phyloP scores from a whole-genome alignment of 768 basidiomycete species.

The Fomitopsis serialis region DNA sequence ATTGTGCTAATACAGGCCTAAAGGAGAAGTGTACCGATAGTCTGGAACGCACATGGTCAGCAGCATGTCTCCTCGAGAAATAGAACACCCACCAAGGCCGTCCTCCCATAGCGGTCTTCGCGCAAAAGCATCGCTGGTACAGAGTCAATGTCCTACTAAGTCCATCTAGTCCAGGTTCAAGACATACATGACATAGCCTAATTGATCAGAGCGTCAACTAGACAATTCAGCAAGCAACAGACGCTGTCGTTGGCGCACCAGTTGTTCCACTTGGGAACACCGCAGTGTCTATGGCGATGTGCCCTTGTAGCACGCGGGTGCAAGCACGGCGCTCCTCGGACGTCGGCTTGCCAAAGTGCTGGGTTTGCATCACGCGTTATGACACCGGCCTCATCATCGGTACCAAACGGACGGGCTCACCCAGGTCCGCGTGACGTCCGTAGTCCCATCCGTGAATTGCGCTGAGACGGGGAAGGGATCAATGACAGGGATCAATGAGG shows the following conservation, averaged over 20 bases:
- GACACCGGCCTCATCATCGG: no score
- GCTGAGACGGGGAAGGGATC: slow-evolving; percentile 29
- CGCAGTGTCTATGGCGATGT: slow-evolving; percentile 83
- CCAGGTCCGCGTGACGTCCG: slow-evolving; percentile 90
- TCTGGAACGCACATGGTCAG: slow-evolving; percentile 29
- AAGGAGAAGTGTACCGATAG: slow-evolving; percentile 48
- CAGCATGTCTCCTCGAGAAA: slow-evolving; percentile 2
- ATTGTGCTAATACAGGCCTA: not conserved
- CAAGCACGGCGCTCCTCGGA: slow-evolving; percentile 82
- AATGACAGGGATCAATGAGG: not conserved
- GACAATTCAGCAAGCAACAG: not conserved
- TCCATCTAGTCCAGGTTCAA: not conserved
- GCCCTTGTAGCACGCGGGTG: slow-evolving; percentile 87
- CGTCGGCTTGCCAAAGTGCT: slow-evolving; percentile 85
- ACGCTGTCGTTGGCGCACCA: slow-evolving; percentile 36
- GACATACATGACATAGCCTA: slow-evolving; percentile 54
- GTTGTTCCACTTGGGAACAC: slow-evolving; percentile 81
- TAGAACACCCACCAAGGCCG: slow-evolving; percentile 58
- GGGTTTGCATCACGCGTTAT: not conserved
- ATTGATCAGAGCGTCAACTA: not conserved
- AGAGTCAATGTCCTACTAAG: not conserved
- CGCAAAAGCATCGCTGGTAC: slow-evolving; percentile 71
- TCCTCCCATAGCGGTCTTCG: slow-evolving; percentile 79
- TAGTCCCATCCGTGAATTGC: slow-evolving; percentile 91
- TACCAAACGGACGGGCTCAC: no score